These are phyloP conservation scores for Irpex lacteus DNA, from an alignment of 1,284 basidiomycete genomes.

Conservation along the genomic window DNA sequence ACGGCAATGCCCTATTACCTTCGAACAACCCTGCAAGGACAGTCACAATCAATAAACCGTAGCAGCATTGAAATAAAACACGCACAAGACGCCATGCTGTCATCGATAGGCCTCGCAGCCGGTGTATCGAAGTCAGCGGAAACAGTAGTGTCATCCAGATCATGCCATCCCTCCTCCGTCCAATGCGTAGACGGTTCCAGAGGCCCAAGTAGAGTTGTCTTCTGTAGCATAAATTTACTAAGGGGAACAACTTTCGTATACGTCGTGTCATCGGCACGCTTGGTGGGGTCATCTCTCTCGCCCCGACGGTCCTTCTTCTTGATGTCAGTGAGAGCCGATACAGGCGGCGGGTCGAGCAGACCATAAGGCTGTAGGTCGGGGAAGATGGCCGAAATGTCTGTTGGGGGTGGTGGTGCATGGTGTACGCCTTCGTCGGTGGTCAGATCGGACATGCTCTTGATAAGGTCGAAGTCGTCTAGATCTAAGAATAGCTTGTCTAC, in stretches of 20 bases:
- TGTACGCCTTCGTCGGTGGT: constrained; percentile 33
- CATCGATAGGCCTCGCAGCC: constrained; percentile 40
- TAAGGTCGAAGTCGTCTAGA: constrained; percentile 36
- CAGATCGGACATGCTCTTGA: constrained; percentile 37
- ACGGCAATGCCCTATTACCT: constrained; percentile 27
- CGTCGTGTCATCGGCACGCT: constrained; percentile 63
- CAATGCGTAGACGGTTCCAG: constrained; percentile 67
- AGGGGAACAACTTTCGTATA: constrained; percentile 65
- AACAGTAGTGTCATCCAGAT: constrained; percentile 54
- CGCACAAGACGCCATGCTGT: constrained; percentile 43
- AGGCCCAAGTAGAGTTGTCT: constrained; percentile 67
- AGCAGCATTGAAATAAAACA: constrained; percentile 1
- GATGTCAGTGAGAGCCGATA: constrained; percentile 30
- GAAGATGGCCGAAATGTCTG: constrained; percentile 58
- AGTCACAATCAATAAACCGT: constrained; percentile 1
- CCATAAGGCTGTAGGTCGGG: constrained; percentile 58
- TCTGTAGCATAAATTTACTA: constrained; percentile 63
- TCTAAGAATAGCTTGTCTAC: constrained; percentile 60
- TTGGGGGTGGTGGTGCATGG: constrained; percentile 35
- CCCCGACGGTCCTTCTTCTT: constrained; percentile 53
- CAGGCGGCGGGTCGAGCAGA: constrained; percentile 45
- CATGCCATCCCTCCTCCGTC: constrained; percentile 58
- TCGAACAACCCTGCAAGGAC: constrained; percentile 49
- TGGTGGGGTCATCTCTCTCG: constrained; percentile 70
- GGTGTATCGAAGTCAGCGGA: constrained; percentile 44